Evolutionary conservation across 306 rosid species (phyloP), one percentile per base, ranked within the genome.

Genomic region (Dicorynia guianensis): DNA sequence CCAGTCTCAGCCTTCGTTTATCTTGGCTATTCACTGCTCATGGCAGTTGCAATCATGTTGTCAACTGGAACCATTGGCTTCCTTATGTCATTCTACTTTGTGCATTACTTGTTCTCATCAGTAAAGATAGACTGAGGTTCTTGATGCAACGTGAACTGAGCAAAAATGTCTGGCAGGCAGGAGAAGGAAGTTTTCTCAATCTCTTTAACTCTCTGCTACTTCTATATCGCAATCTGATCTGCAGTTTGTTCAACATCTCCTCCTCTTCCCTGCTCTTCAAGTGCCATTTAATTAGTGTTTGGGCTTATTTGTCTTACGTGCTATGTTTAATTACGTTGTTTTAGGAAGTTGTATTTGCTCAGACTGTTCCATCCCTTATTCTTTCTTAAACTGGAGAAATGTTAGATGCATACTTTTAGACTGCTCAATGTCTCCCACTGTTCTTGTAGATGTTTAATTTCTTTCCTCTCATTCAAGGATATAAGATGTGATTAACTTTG

Each of bases 31-130:
- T 87, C 91, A 38, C 78, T 87, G 67, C 69, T 87, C 72, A 87
- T 87, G 89, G 91, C 91, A 5, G 69, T 78, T 13, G 91, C 87
- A 10, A 82, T 87, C 80, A 87, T 87, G 91, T 75, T 87, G 72
- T 82, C 91, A 30, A 87, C 91, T 7, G 89, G 87, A 54, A 78
- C 92, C 57, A 85, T 85, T 38, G 92, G 89, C 56, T 85, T 87
- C 72, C 86, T 88, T 18, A 59, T 70, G 72, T 85, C 92, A 15
- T 88, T 85, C 86, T 88, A 80, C 87, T 88, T 88, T 53, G 92
- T 88, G 72, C 89, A 85, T 72, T 88, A 85, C 81, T 81, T 88
- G 25, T 88, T 88, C 83, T 83, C 92, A 11, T 88, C 92, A 3
- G 87, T 88, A 67, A 88, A 88, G 84, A 88, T 85, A 18, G 92